phyloP scores from a whole-genome alignment of 2,329 filamentous ascomycete species.

The Furcasterigmium sp. region DNA sequence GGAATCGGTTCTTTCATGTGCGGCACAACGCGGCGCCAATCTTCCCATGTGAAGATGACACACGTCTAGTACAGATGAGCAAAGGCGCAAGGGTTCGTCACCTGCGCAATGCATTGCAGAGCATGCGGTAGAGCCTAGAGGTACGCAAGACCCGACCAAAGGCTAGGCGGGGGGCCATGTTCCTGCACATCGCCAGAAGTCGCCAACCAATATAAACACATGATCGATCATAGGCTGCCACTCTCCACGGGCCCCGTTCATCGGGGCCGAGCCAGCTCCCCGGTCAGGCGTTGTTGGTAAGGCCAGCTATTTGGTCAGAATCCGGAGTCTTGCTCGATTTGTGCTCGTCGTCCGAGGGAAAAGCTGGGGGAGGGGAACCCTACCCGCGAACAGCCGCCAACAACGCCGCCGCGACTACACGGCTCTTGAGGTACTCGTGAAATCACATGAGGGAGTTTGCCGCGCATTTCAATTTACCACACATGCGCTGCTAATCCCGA shows the following conservation, averaged over 20 bases:
- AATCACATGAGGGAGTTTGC: neutral
- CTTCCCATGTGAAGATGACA: no score
- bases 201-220: neutral
- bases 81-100: no score
- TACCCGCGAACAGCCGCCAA: no score
- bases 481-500: constrained; percentile 1
- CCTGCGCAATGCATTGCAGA: neutral
- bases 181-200: neutral
- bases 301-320: neutral
- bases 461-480: neutral
- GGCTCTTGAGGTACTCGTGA: neutral
- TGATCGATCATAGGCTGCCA: neutral
- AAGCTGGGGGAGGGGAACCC: neutral
- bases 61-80: no score
- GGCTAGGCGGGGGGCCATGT: neutral
- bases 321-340: neutral
- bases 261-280: no score
- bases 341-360: neutral
- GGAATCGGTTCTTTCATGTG: no score
- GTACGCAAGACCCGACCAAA: neutral
- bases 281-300: neutral
- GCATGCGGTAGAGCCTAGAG: neutral
- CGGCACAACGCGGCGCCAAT: no score
- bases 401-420: constrained; percentile 1
- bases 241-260: neutral